Conservation (phyloP, 2,329 filamentous ascomycete species). For the Tolypocladium capitatum region DNA sequence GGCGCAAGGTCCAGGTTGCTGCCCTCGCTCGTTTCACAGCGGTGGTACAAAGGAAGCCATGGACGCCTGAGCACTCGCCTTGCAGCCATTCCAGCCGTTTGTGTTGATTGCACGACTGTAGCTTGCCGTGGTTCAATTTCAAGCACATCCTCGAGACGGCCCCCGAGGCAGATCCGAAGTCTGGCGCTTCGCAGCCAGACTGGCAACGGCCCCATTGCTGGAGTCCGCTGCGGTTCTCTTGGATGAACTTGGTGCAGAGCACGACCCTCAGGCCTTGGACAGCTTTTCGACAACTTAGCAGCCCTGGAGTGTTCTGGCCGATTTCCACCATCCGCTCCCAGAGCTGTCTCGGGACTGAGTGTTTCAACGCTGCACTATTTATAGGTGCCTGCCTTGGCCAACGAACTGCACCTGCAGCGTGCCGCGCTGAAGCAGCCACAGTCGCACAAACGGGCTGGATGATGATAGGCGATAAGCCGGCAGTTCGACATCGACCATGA, state of each 20-base stretch:
- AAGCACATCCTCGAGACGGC: neutral
- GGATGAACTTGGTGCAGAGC: neutral
- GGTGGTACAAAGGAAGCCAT: neutral
- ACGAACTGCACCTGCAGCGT: neutral
- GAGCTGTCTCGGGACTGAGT: neutral
- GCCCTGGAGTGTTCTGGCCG: neutral
- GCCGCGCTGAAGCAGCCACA: neutral
- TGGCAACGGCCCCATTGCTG: no score
- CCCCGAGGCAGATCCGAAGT: neutral
- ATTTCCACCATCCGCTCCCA: neutral
- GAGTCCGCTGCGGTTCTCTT: neutral
- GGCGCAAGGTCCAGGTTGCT: neutral
- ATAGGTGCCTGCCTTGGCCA: neutral
- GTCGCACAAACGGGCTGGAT: neutral
- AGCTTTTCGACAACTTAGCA: neutral
- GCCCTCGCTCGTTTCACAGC: neutral
- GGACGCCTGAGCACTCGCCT: neutral
- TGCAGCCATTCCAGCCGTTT: neutral
- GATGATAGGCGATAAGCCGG: neutral
- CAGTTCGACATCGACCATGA: neutral
- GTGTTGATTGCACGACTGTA: neutral
- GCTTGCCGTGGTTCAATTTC: neutral
- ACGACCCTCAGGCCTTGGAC: neutral
- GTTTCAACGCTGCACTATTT: neutral
- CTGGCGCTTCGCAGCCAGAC: neutral